Percentiles rank a stretch among this genome's conserved stretches.
Conservation (phyloP, 108 stramenopile genomes). For the Skeletonema potamos region DNA sequence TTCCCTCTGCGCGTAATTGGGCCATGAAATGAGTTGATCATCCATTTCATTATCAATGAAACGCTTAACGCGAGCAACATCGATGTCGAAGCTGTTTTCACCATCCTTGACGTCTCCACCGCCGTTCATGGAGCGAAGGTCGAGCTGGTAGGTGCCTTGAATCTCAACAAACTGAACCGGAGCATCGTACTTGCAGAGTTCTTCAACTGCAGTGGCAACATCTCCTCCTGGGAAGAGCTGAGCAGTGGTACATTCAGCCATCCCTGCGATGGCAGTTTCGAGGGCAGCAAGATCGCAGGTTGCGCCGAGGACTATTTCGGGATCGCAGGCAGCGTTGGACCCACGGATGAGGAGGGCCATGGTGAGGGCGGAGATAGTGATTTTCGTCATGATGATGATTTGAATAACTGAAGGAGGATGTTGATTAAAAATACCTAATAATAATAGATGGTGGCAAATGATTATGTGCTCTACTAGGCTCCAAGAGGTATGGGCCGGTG, state of each 20-base stretch:
- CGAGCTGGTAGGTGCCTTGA: neutral
- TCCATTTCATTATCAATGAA: constrained; percentile 9
- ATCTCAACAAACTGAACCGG: neutral
- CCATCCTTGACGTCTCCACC: constrained; percentile 17
- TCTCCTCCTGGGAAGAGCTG: neutral
- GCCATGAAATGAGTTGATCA: constrained; percentile 17
- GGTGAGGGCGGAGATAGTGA: neutral
- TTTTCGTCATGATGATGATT: neutral
- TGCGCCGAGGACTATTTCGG: neutral
- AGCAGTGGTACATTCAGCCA: neutral
- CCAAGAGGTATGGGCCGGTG: no score
- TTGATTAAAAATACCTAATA: neutral
- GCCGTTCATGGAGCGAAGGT: neutral
- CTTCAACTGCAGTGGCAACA: neutral
- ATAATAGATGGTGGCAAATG: neutral
- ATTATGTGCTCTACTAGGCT: neutral
- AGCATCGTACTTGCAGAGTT: neutral
- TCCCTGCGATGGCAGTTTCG: neutral
- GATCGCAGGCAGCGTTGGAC: neutral
- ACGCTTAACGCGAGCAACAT: constrained; percentile 2
- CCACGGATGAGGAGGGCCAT: neutral
- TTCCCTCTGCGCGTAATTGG: constrained; percentile 26
- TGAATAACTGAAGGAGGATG: neutral
- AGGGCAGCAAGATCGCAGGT: neutral
- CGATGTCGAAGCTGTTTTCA: constrained; percentile 3